A percentile compares a stretch with the other conserved stretches of the same genome.
These are phyloP conservation scores for Aschersonia sp. DNA, from an alignment of 2,329 filamentous ascomycete genomes.

Conservation along the genomic window DNA sequence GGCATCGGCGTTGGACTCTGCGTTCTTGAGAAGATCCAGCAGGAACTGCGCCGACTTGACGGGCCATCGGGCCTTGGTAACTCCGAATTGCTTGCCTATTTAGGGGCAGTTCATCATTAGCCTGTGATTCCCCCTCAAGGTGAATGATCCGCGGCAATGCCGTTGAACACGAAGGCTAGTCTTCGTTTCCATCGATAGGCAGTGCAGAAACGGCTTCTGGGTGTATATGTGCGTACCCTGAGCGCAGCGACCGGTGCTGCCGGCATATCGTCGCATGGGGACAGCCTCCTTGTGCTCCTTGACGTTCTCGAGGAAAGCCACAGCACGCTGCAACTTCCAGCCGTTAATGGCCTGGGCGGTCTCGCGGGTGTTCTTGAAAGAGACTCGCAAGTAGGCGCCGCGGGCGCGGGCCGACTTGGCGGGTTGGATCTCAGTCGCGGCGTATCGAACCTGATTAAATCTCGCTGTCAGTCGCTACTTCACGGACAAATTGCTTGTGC, in stretches of 20 bases:
- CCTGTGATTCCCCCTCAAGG: slow-evolving; percentile 3
- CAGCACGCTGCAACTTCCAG: slow-evolving; percentile 91
- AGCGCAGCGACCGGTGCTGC: slow-evolving; percentile 86
- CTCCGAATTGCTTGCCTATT: slow-evolving; percentile 96
- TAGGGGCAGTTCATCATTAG: slow-evolving; percentile 8
- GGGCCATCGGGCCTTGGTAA: slow-evolving; percentile 96
- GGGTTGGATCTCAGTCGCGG: slow-evolving; percentile 72
- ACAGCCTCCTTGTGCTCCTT: slow-evolving; percentile 94
- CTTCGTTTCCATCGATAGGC: not conserved
- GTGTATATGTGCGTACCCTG: slow-evolving; percentile 60
- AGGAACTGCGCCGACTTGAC: slow-evolving; percentile 98
- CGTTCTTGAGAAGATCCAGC: slow-evolving; percentile 92
- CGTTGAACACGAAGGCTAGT: not conserved
- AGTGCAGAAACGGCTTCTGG: no score
- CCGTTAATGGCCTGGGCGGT: slow-evolving; percentile 99
- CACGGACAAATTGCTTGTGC: no score
- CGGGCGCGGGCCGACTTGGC: slow-evolving; percentile 94
- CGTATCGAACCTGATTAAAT: slow-evolving; percentile 72
- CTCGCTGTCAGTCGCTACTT: not conserved
- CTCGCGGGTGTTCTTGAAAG: slow-evolving; percentile 99
- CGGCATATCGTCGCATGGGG: slow-evolving; percentile 95
- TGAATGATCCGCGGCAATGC: no score
- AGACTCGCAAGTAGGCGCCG: slow-evolving; percentile 97
- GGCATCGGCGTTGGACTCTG: slow-evolving; percentile 90
- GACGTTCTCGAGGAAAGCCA: slow-evolving; percentile 97